Evolutionary conservation across 805 yeast species (phyloP), one percentile per base, ranked within the genome.

Genomic region (Kodamaea laetipori): DNA sequence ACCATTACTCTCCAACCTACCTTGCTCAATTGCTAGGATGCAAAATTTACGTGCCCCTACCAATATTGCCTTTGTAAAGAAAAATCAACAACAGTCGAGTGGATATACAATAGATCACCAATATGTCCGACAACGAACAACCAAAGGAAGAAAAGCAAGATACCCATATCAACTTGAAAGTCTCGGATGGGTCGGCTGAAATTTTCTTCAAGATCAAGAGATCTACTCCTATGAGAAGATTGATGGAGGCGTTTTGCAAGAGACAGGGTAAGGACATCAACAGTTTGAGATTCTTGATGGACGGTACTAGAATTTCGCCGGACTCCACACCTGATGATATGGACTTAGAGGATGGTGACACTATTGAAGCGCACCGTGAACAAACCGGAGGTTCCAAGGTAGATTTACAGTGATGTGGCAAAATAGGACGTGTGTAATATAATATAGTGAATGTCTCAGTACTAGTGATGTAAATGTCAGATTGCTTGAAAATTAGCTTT

Each of bases 171-270:
- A 90, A 88, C 74, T 73, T 94, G 68, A 90, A 89, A 67, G 99
- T 94, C 37, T 83, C 95, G 26, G 99, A 94, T 66, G 95, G 96
- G 37, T 76, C 84, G 42, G 85, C 95, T 15, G 99, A 94, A 66
- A 90, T 94, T 50, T 90, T 86, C 66, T 94, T 94, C 82, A 90
- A 92, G 67, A 92, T 94, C 67, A 90, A 90, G 73, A 80, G 87
- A 69, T 77, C 90, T 31, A 94, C 99, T 4, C 96, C 92, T 37
- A 78, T 94, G 74, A 86, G 81, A 66, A 86, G 96, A 71, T 81
- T 94, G 58, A 92, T 94, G 90, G 98, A 92, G 60, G 96, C 97
- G 9, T 94, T 92, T 66, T 95, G 98, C 65, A 90, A 90, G 71
- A 86, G 99, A 74, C 96, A 92, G 61, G 98, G 98, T 34, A 92